A percentile compares a stretch with the other conserved stretches of the same genome.
phyloP scores from a whole-genome alignment of 495 filamentous ascomycete genomes.

The Apodospora peruviana region DNA sequence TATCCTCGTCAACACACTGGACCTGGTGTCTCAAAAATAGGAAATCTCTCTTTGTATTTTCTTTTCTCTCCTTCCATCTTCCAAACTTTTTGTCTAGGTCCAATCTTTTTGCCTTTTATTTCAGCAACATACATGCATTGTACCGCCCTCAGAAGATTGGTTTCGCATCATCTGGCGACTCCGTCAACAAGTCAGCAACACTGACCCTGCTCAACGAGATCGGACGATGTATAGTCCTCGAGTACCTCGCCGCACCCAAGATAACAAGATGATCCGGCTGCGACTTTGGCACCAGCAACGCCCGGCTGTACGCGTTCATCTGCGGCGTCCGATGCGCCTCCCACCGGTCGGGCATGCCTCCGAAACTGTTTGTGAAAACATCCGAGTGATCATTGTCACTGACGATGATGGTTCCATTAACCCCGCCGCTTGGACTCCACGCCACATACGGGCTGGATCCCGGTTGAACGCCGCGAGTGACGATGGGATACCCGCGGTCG shows the following conservation, averaged over 20 bases:
- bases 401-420: conserved; percentile 53
- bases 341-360: conserved; percentile 53
- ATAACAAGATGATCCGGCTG: conserved; percentile 32
- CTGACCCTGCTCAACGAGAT: not conserved
- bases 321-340: conserved; percentile 38
- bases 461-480: conserved; percentile 45
- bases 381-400: conserved; percentile 45
- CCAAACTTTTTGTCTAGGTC: too few relatives aligned
- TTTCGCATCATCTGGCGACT: not conserved
- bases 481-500: conserved; percentile 37
- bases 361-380: conserved; percentile 52
- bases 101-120: too few relatives aligned
- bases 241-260: conserved; percentile 23
- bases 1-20: too few relatives aligned
- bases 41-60: too few relatives aligned
- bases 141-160: too few relatives aligned
- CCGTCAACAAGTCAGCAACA: not conserved
- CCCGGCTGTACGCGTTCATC: conserved; percentile 43
- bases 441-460: conserved; percentile 51
- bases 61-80: too few relatives aligned
- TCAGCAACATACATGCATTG: too few relatives aligned
- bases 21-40: too few relatives aligned
- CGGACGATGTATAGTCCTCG: conserved; percentile 3
- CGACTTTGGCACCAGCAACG: conserved; percentile 39
- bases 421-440: conserved; percentile 48